Base-by-base conservation (phyloP, 768 basidiomycete species). In the Lentinula detonsa region DNA sequence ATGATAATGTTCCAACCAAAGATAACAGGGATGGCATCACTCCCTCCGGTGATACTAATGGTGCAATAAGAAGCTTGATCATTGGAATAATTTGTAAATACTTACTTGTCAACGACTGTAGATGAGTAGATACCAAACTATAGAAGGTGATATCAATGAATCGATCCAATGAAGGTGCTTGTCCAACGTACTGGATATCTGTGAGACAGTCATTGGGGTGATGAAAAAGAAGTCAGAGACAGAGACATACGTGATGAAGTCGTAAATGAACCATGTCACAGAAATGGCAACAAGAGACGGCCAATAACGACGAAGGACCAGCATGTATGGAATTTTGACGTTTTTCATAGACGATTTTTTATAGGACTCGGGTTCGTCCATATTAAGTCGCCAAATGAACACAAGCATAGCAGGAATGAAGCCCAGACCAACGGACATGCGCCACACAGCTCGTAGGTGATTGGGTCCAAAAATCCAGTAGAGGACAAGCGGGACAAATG, bases 1-100 rank as follows among this genome's bases (percentile, higher is more conserved):
- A 93, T 88, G 33, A 95, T 85, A 46, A 90, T 86, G 64, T 81
- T 84, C 94, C 93, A 95, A 16, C 93, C 93, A 63, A 95, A 86
- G 11, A 89, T 78, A 48, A 87, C 78, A 5, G 75, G 69, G 21
- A 94, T 75, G 7, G 84, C 77, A 9, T 70, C 67, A 34, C 72
- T 70, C 31, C 74, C 71, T 40, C 87, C 85, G 15, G 85, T 86
- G 60, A 93, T 78, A 59, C 86, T 90, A 59, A 52, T 13, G 7
- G 3, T 35, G 52, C 18, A 23, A 31, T 52, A 39, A 1, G 49
- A 43, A 13, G 56, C 39, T n/a, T 5, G 28, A 43, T 21, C 21
- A 62, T 31, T 58, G 4, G 10, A 5, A 35, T 4, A 48, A 18
- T n/a, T 11, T 45, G 7, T 18, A 1, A 28, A n/a, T 16, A 64